phyloP scores from a whole-genome alignment of 192 early-diverging fungal species.

The Backusella morwellensis region DNA sequence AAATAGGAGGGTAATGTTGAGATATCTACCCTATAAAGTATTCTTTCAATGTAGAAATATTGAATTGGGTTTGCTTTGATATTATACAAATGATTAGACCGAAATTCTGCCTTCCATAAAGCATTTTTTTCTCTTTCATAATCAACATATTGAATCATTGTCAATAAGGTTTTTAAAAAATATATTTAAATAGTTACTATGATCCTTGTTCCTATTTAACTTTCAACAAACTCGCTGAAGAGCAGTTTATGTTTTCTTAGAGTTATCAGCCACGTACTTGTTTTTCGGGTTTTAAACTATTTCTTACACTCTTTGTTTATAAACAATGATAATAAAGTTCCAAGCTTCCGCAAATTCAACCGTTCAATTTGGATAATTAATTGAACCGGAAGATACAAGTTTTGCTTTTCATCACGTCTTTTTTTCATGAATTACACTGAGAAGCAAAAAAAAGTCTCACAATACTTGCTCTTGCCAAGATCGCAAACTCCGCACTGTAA shows the following conservation, averaged over 20 bases:
- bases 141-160: neutral
- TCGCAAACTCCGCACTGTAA: neutral
- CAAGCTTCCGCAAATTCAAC: neutral
- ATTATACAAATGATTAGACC: neutral
- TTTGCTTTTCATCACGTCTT: neutral
- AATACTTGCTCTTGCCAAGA: neutral
- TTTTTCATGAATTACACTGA: neutral
- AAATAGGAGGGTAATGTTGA: neutral
- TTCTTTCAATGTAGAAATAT: no score
- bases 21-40: neutral
- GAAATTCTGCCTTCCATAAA: neutral
- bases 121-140: neutral
- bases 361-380: neutral
- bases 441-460: neutral
- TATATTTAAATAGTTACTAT: neutral
- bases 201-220: neutral
- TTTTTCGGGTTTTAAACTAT: neutral
- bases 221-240: neutral
- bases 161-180: neutral
- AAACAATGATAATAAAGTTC: neutral
- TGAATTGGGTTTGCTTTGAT: no score
- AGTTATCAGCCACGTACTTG: neutral
- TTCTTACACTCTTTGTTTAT: neutral
- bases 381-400: neutral
- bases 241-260: neutral